Percentiles rank a stretch among this genome's conserved stretches.
Evolutionary conservation across 106 monocot species (phyloP).

Genomic region (Chionographis japonica): DNA sequence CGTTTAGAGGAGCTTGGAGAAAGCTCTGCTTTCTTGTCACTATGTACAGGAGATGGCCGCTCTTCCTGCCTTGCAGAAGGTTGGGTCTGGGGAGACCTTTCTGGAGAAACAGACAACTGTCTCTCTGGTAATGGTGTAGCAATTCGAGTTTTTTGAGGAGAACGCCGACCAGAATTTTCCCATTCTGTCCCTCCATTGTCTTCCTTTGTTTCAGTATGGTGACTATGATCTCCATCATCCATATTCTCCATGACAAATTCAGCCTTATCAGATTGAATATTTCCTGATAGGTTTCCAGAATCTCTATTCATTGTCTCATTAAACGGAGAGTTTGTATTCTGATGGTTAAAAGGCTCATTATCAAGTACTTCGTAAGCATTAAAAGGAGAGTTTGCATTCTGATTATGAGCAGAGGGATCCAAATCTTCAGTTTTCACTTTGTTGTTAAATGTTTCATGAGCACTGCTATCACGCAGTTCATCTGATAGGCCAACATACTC

Average conservation of each 20-base stretch:
- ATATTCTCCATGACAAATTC: slow-evolving; percentile 15
- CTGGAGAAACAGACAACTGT: slow-evolving; percentile 24
- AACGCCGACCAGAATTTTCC: slow-evolving; percentile 16
- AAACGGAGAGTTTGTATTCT: slow-evolving; percentile 7
- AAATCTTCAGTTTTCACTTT: slow-evolving; percentile 1
- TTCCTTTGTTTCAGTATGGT: slow-evolving; percentile 11
- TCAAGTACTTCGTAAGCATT: not conserved
- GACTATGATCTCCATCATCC: slow-evolving; percentile 14
- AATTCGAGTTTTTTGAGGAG: slow-evolving; percentile 26
- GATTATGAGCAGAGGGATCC: not conserved
- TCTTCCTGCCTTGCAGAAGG: slow-evolving; percentile 9
- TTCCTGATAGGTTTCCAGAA: slow-evolving; percentile 1
- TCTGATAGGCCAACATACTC: not conserved
- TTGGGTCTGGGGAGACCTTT: slow-evolving; percentile 22
- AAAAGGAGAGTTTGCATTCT: not conserved
- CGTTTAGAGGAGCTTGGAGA: slow-evolving; percentile 21
- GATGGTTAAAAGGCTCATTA: not conserved
- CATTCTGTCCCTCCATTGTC: slow-evolving; percentile 18
- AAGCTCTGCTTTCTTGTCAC: slow-evolving; percentile 13
- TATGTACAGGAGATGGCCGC: slow-evolving; percentile 7
- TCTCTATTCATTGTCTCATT: slow-evolving; percentile 4
- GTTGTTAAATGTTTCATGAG: not conserved
- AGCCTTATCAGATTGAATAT: slow-evolving; percentile 11
- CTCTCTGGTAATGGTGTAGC: slow-evolving; percentile 32
- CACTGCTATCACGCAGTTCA: not conserved